Percentiles rank a stretch among this genome's conserved stretches.
These are phyloP conservation scores for Paramecium pentaurelia DNA, from an alignment of 73 alveolate species.

Conservation along the genomic window DNA sequence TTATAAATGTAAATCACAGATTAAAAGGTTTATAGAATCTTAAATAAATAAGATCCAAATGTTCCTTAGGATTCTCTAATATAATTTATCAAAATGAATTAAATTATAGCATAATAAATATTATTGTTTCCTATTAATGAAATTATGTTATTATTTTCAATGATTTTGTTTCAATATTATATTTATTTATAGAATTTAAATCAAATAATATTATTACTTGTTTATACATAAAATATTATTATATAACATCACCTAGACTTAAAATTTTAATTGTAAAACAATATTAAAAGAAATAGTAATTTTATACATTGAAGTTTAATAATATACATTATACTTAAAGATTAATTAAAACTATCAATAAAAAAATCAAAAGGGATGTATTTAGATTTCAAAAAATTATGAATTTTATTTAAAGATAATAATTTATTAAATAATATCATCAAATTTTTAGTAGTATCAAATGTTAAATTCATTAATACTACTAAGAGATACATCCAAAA, in stretches of 20 bases:
- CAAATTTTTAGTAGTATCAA: neutral
- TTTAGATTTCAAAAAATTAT: slow-evolving; percentile 58
- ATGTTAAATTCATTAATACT: neutral
- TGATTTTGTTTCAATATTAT: slow-evolving; percentile 51
- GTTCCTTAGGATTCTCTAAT: neutral
- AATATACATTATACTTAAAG: too few relatives aligned
- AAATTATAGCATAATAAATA: too few relatives aligned
- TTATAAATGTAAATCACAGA: neutral
- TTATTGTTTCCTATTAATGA: too few relatives aligned
- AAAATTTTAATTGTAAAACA: too few relatives aligned
- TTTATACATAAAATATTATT: slow-evolving; percentile 56
- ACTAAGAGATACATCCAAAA: neutral
- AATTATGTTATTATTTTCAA: slow-evolving; percentile 63
- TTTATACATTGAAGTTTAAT: too few relatives aligned
- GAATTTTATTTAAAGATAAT: neutral
- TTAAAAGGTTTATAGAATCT: slow-evolving; percentile 1
- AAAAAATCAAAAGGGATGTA: slow-evolving; percentile 67
- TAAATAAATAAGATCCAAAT: slow-evolving; percentile 21
- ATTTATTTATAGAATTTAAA: neutral
- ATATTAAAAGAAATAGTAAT: too few relatives aligned
- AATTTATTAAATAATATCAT: neutral
- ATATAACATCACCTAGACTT: too few relatives aligned
- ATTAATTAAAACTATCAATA: too few relatives aligned
- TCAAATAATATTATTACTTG: slow-evolving; percentile 62
- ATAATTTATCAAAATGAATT: too few relatives aligned